Conservation (phyloP, 345 rosid genomes). For the Chamaenerion angustifolium region DNA sequence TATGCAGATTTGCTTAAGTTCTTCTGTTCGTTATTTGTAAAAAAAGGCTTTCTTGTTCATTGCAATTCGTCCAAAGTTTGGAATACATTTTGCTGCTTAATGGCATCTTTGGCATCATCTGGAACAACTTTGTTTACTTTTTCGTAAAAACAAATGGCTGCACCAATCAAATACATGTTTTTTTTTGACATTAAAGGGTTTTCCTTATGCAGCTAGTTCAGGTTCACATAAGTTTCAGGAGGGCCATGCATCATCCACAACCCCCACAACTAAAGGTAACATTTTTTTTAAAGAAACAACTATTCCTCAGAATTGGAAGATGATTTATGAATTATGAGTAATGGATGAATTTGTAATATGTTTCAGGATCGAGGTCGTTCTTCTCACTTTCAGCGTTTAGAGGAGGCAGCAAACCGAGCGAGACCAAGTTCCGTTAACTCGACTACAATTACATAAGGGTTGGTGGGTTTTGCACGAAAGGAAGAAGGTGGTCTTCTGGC, state of each 20-base stretch:
- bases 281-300: not conserved
- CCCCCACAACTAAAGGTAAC: slow-evolving; percentile 37
- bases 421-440: slow-evolving; percentile 30
- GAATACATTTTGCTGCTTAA: too few species aligned
- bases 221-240: slow-evolving; percentile 21
- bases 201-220: slow-evolving; percentile 24
- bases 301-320: not conserved
- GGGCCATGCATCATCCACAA: slow-evolving; percentile 18
- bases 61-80: too few species aligned
- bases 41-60: too few species aligned
- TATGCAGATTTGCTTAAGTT: too few species aligned
- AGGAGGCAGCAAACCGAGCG: slow-evolving; percentile 45
- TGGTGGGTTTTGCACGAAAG: too few species aligned
- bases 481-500: too few species aligned
- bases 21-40: too few species aligned
- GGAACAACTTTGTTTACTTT: too few species aligned
- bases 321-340: not conserved
- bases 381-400: slow-evolving; percentile 64
- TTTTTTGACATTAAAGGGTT: not conserved
- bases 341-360: slow-evolving; percentile 1
- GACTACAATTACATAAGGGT: not conserved
- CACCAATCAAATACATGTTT: too few species aligned
- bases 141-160: too few species aligned
- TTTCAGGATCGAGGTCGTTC: slow-evolving; percentile 53
- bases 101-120: too few species aligned